phyloP scores from a whole-genome alignment of 768 basidiomycete genomes.

The Inosperma sp. region DNA sequence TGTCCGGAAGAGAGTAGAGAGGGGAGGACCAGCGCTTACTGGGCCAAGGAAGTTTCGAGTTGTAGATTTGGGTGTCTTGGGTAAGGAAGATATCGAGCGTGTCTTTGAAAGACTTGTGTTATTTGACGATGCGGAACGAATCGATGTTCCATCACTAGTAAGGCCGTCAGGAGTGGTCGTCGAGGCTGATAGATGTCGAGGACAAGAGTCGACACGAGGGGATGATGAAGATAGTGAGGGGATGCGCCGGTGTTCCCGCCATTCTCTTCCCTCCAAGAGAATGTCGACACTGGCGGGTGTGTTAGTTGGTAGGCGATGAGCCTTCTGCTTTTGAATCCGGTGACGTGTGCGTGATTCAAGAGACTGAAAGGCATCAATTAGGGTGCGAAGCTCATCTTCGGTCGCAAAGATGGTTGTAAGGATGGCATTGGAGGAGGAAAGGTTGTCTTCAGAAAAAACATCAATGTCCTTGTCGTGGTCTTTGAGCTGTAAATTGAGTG shows the following conservation, averaged over 20 bases:
- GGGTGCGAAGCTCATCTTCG: conserved; percentile 57
- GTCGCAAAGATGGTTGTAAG: conserved; percentile 55
- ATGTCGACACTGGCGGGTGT: conserved; percentile 28
- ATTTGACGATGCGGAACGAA: conserved; percentile 41
- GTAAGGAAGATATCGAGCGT: conserved; percentile 31
- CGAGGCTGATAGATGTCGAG: conserved; percentile 13
- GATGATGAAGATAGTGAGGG: conserved; percentile 22
- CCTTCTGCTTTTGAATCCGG: conserved; percentile 40
- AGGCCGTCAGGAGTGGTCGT: conserved; percentile 9
- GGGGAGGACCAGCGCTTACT: conserved; percentile 17
- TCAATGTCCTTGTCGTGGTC: conserved; percentile 28
- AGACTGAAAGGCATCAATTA: conserved; percentile 64
- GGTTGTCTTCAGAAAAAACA: conserved; percentile 50
- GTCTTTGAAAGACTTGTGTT: conserved; percentile 40
- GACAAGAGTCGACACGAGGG: conserved; percentile 16
- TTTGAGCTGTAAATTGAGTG: too few species aligned
- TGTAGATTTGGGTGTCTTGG: conserved; percentile 21
- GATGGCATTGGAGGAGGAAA: conserved; percentile 52
- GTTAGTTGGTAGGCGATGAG: conserved; percentile 29
- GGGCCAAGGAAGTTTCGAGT: conserved; percentile 17
- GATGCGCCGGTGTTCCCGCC: conserved; percentile 30
- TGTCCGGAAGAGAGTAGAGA: conserved; percentile 21
- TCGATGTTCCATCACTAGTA: conserved; percentile 38
- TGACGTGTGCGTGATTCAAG: conserved; percentile 58
- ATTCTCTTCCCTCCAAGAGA: conserved; percentile 32